Conservation (phyloP, 257 asterid species). For the Jacaranda mimosifolia region DNA sequence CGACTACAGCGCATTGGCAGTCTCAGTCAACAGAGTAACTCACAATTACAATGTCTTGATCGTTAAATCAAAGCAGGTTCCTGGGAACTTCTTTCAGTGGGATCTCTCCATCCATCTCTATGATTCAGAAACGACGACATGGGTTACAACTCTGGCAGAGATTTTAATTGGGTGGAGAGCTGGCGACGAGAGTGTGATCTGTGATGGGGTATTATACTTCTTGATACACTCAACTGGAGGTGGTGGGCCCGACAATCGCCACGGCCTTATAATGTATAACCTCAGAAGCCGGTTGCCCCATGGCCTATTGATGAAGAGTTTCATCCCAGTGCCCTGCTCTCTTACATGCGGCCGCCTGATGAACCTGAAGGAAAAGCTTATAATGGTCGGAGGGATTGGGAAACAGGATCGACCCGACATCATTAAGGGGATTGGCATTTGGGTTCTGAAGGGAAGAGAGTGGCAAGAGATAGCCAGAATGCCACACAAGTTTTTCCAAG, state of each 20-base stretch:
- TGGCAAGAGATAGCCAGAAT: constrained; percentile 86
- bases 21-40: constrained; percentile 54
- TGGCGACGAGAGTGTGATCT: constrained; percentile 92
- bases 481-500: constrained; percentile 90
- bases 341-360: constrained; percentile 92
- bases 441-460: constrained; percentile 74
- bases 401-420: constrained; percentile 81
- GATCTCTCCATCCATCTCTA: constrained; percentile 81
- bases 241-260: constrained; percentile 67
- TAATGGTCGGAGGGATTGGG: constrained; percentile 97
- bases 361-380: constrained; percentile 78
- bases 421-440: constrained; percentile 90
- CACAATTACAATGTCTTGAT: constrained; percentile 60
- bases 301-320: constrained; percentile 66
- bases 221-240: constrained; percentile 78
- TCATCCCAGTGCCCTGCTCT: constrained; percentile 79
- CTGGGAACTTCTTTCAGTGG: constrained; percentile 82
- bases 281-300: constrained; percentile 48
- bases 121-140: constrained; percentile 62
- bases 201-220: constrained; percentile 76
- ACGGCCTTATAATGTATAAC: constrained; percentile 73
- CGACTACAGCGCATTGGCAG: constrained; percentile 83
- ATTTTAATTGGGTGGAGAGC: constrained; percentile 86
- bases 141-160: constrained; percentile 71
- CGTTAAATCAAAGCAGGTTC: constrained; percentile 86